Base-by-base conservation (phyloP, 441 rosid species). In the Syzygium malaccense region DNA sequence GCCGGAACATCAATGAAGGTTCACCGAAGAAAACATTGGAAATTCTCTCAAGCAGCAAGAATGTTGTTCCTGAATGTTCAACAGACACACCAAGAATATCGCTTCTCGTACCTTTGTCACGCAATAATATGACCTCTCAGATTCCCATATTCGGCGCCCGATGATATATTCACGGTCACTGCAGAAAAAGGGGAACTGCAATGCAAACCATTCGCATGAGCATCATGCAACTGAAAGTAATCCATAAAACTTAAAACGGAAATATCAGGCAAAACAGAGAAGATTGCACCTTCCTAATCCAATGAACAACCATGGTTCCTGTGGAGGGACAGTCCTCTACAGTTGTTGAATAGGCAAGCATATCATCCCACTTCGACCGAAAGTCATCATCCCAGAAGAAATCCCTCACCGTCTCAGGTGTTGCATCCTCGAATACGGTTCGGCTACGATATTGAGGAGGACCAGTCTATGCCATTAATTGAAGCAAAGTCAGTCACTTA, bases 361-460 rank as follows among this genome's bases (percentile, higher is more conserved):
- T 97, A 90, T 95, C 94, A 85, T 97, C 98, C 99, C 99, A 97
- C 83, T 92, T 92, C n/a, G 92, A 88, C 85, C 98, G 93, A 87
- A 95, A 97, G 84, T 93, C 95, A 86, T 97, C 97, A 53, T 97
- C 99, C 99, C 98, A 96, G 85, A 95, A 97, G 88, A 97, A 96
- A 89, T 96, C 98, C 90, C 98, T 94, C 91, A 96, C 90, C 68
- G 90, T 54, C 92, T 94, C 95, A 13, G 99, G 93, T 2, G 93
- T 90, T 78, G 94, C 95, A 92, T 95, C 93, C 89, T 95, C 98
- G 89, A 95, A 94, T 48, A 96, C 91, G 4, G 97, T 96, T 87
- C 93, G 91, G 89, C 93, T 93, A 33, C 94, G 94, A 88, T 94
- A 96, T 86, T 95, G 95, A 26, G 98, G 94, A 80, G 98, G 99